Conservation (phyloP, 176 grass and related monocot species). For the Carex kokanica region DNA sequence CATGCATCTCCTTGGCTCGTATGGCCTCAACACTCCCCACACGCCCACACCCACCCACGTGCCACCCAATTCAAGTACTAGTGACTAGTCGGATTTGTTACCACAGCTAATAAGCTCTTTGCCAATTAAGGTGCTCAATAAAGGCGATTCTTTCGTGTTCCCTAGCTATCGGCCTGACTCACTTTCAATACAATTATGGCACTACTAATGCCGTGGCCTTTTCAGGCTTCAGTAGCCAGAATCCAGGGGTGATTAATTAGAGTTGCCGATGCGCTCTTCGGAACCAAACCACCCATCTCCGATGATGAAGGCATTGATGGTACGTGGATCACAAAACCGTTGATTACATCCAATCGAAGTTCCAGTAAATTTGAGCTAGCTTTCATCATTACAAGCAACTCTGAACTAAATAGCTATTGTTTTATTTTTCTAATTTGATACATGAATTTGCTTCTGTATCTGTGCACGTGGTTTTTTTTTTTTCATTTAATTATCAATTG, state of each 20-base stretch:
- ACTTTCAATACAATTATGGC: constrained; percentile 40
- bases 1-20: constrained; percentile 30
- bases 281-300: constrained; percentile 9
- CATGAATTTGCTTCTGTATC: too few relatives aligned
- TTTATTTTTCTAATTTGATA: too few relatives aligned
- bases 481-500: too few relatives aligned
- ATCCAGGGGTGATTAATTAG: constrained; percentile 33
- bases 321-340: constrained; percentile 31
- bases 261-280: constrained; percentile 27
- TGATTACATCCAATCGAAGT: constrained; percentile 16
- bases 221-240: constrained; percentile 33
- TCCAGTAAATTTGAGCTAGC: background rate
- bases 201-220: constrained; percentile 19
- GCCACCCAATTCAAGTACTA: constrained; percentile 25
- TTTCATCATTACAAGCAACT: too few relatives aligned
- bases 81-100: constrained; percentile 34
- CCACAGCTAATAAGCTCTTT: constrained; percentile 27
- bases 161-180: constrained; percentile 20
- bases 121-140: constrained; percentile 23
- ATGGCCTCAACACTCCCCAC: constrained; percentile 39
- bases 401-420: too few relatives aligned
- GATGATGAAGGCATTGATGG: constrained; percentile 37
- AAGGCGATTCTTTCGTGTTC: constrained; percentile 32
- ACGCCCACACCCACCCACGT: constrained; percentile 30
- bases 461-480: too few relatives aligned